Conservation (phyloP, 108 stramenopile genomes). For the Bacterosira constricta region DNA sequence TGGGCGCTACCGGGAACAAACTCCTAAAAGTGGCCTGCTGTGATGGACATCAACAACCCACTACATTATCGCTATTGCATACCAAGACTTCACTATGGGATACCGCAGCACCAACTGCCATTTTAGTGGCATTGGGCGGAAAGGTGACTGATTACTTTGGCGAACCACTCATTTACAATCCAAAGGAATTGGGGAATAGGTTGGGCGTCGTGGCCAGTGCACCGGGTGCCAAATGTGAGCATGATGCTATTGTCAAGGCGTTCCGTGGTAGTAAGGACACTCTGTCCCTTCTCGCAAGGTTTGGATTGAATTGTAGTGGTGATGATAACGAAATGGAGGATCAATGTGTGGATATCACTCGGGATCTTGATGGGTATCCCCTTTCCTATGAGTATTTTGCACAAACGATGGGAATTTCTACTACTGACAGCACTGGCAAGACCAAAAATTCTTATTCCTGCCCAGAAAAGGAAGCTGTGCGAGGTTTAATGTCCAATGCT, state of each 20-base stretch:
- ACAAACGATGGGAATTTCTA: conserved; percentile 22
- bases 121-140: conserved; percentile 59
- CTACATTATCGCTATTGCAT: conserved; percentile 59
- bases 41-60: no score
- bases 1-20: conserved; percentile 69
- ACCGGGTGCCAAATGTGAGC: conserved; percentile 33
- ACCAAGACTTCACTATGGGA: conserved; percentile 68
- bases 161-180: conserved; percentile 54
- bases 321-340: conserved; percentile 27
- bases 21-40: conserved; percentile 45
- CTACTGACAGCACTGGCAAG: no score
- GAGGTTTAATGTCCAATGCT: conserved; percentile 70
- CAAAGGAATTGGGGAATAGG: conserved; percentile 50
- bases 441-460: conserved; percentile 55
- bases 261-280: conserved; percentile 50
- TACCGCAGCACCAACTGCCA: conserved; percentile 62
- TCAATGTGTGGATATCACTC: conserved; percentile 68
- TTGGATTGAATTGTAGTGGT: conserved; percentile 31
- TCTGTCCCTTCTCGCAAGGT: conserved; percentile 45
- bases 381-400: conserved; percentile 24
- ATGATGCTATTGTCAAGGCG: conserved; percentile 36
- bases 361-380: conserved; percentile 68
- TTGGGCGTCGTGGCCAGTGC: conserved; percentile 68
- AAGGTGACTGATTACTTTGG: conserved; percentile 75
- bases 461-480: conserved; percentile 59